Base-by-base conservation (phyloP, 108 stramenopile genomes). In the Schizochytrium sp. region DNA sequence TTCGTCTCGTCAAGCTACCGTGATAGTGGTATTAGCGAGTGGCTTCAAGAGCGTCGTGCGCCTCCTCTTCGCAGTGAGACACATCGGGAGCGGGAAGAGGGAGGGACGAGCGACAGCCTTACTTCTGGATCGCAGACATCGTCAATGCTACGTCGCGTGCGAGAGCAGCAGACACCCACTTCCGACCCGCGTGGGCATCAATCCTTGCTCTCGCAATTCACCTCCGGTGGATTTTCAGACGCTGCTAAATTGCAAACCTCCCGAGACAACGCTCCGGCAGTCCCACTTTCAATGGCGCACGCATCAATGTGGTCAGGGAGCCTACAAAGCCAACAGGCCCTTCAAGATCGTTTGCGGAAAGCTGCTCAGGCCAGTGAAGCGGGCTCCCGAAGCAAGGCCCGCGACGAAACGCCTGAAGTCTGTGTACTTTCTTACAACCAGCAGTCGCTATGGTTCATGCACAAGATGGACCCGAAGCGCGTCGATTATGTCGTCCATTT, bases 381-480 rank as follows among this genome's bases (percentile, higher is more conserved):
- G 0, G 34, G 34, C 34, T 34, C 34, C 34, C 34, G 34, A 34
- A 2, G 1, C 34, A 34, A 34, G 34, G 34, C 34, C 63, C 14
- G 55, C 8, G 55, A 57, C 16, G 28, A 53, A 53, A 34, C 10
- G 0, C 76, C 76, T 34, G 48, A 83, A 28, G 19, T 83, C n/a
- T 47, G 48, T 34, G 76, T 83, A 14, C 76, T 83, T 47, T 83
- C 76, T 16, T 83, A 83, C 76, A 83, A 83, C 51, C 76, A 83
- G 51, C 76, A 83, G 51, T 83, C 76, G 6, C 76, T 83, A 1
- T 83, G 76, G 76, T 83, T 83, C 51, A 47, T 83, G 76, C 76
- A 83, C n/a, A 83, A 83, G 51, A 83, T 83, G 76, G 51, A 83
- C 28, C 76, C 76, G 25, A 55, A 34, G 23, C 45, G 76, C 6